A percentile compares a stretch with the other conserved stretches of the same genome.
phyloP scores from a whole-genome alignment of 306 rosid genomes.

The Dryas alaskensis region DNA sequence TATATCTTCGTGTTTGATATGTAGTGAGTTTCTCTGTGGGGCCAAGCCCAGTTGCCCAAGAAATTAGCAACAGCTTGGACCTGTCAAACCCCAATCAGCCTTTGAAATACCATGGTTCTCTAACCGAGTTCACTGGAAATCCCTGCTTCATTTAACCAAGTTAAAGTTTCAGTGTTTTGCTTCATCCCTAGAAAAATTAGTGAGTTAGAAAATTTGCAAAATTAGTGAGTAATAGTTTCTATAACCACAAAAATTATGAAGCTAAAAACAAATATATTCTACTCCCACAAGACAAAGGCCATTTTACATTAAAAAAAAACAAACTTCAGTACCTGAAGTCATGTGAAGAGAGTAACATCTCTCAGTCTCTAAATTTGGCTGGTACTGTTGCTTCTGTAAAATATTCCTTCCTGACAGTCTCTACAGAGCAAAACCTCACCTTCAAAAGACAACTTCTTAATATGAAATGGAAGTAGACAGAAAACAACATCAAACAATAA shows the following conservation, averaged over 20 bases:
- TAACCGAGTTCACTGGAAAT: too few species aligned
- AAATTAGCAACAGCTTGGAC: too few species aligned
- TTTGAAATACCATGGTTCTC: too few species aligned
- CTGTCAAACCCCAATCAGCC: too few species aligned
- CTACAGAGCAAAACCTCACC: slow-evolving; percentile 83
- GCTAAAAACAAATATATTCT: not conserved
- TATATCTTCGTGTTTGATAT: too few species aligned
- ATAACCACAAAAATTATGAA: not conserved
- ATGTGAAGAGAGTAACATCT: not conserved
- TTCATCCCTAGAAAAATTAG: too few species aligned
- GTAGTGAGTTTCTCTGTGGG: too few species aligned
- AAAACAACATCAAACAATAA: not conserved
- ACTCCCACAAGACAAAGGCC: not conserved
- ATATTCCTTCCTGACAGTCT: slow-evolving; percentile 67
- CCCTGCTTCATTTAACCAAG: too few species aligned
- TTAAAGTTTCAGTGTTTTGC: too few species aligned
- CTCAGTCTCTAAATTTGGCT: slow-evolving; percentile 55
- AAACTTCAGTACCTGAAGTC: not conserved
- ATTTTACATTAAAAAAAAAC: not conserved
- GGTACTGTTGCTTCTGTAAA: slow-evolving; percentile 71
- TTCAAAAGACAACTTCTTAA: slow-evolving; percentile 26
- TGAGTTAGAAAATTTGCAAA: too few species aligned
- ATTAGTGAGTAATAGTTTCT: not conserved
- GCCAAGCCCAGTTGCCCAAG: too few species aligned
- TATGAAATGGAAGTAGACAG: not conserved